Evolutionary conservation across 1,284 basidiomycete species (phyloP), one percentile per base, ranked within the genome.

Genomic region (Tetrapyrgos nigripes): DNA sequence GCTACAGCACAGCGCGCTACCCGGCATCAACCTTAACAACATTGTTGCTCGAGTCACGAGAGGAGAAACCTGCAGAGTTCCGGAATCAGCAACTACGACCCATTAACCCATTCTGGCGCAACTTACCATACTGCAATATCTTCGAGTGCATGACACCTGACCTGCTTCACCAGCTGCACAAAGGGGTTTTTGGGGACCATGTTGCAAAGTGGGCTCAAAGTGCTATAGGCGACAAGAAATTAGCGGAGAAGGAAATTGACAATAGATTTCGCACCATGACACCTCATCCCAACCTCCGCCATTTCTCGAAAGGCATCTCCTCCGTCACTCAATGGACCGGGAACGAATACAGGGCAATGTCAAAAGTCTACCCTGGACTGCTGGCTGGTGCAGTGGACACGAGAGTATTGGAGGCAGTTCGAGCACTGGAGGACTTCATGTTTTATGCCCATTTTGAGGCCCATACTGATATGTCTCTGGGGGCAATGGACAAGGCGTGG

Each of bases 221-320:
- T 8, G 13, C n/a, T 13, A 54, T 48, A 10, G 33, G 19, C 6
- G 24, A 28, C 9, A n/a, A n/a, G n/a, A n/a, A n/a, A n/a, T n/a
- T n/a, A n/a, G 58, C 55, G 17, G 44, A 59, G 11, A 27, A 52
- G 3, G 68, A 70, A 45, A 56, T 71, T 19, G 70, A 72, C 53
- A 44, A 31, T 4, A 66, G 70, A 2, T 65, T 69, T 44, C 59
- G 49, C 1, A 31, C 58, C 3, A 63, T 72, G 63, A 62, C 66
- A 13, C 40, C 37, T 6, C 60, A 65, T 62, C 60, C 60, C 3
- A 63, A 59, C 13, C 57, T 73, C 2, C 62, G 66, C 4, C 66
- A 72, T 50, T 73, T 73, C 59, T 35, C 23, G 13, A 47, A 62
- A 43, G 66, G 66, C 1, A 65, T 68, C 28, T 59, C 55, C 1